phyloP scores from a whole-genome alignment of 1,284 basidiomycete genomes.

The Ganoderma sp. region DNA sequence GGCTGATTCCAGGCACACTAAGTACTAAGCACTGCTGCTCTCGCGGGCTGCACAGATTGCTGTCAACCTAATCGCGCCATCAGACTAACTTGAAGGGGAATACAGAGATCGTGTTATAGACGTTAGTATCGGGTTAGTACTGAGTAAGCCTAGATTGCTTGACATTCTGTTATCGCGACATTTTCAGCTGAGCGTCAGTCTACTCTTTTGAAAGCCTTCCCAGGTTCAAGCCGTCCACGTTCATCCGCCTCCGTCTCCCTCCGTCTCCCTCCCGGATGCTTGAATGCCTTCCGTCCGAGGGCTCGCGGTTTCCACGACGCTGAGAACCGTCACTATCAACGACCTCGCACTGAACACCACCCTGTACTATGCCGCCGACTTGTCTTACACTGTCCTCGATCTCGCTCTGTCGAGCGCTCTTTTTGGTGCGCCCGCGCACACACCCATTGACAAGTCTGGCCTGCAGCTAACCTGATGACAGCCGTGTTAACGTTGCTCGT shows the following conservation, averaged over 20 bases:
- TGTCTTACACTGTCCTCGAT: constrained; percentile 1
- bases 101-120: too few relatives aligned
- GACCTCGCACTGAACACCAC: not conserved
- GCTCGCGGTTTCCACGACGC: not conserved
- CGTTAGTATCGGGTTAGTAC: too few relatives aligned
- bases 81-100: too few relatives aligned
- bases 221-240: not conserved
- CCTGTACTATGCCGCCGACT: not conserved
- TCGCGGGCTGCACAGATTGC: too few relatives aligned
- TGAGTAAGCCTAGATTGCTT: too few relatives aligned
- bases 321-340: not conserved
- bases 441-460: not conserved
- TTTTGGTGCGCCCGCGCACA: not conserved
- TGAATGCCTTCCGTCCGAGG: not conserved
- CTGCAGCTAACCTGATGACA: not conserved
- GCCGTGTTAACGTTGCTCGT: not conserved
- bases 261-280: not conserved
- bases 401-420: not conserved
- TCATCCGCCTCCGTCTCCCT: not conserved
- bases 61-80: too few relatives aligned
- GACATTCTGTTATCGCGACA: too few relatives aligned
- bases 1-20: too few relatives aligned
- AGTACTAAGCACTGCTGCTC: too few relatives aligned
- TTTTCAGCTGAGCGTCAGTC: not conserved
- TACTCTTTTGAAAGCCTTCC: not conserved